Evolutionary conservation across 768 basidiomycete genomes (phyloP).

Genomic region (Saitozyma sp.): DNA sequence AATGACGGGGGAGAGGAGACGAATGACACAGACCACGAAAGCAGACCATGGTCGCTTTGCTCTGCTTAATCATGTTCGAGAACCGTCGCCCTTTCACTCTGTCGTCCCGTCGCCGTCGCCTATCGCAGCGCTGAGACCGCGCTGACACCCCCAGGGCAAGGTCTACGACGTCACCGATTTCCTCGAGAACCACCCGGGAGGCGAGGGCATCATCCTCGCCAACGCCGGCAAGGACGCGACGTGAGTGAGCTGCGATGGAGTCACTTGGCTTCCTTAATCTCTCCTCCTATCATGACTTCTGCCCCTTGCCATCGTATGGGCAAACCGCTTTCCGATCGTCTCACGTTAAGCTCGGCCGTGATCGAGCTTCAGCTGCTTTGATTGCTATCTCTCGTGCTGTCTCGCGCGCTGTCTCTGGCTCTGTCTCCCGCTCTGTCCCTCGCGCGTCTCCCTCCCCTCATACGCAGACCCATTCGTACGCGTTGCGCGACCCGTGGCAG

Average conservation of each 20-base stretch:
- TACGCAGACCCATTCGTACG: too few relatives aligned
- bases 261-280: neutral
- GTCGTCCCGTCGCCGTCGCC: too few relatives aligned
- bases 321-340: neutral
- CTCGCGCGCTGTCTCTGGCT: too few relatives aligned
- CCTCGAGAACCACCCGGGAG: slow-evolving; percentile 52
- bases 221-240: slow-evolving; percentile 54
- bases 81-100: too few relatives aligned
- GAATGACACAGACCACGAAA: too few relatives aligned
- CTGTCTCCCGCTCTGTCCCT: too few relatives aligned
- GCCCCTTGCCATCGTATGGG: neutral
- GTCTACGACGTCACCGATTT: slow-evolving; percentile 54
- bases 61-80: too few relatives aligned
- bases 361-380: neutral
- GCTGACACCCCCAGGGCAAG: slow-evolving; percentile 36
- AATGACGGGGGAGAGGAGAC: too few relatives aligned
- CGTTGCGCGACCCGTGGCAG: too few relatives aligned
- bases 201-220: slow-evolving; percentile 45
- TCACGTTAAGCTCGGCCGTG: neutral
- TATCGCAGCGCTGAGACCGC: slow-evolving; percentile 4
- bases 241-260: slow-evolving; percentile 22
- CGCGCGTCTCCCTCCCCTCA: too few relatives aligned
- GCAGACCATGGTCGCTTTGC: too few relatives aligned
- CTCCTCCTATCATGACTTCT: neutral
- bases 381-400: too few relatives aligned